These are phyloP conservation scores for Termitomyces sp. DNA, from an alignment of 768 basidiomycete species.

Conservation along the genomic window DNA sequence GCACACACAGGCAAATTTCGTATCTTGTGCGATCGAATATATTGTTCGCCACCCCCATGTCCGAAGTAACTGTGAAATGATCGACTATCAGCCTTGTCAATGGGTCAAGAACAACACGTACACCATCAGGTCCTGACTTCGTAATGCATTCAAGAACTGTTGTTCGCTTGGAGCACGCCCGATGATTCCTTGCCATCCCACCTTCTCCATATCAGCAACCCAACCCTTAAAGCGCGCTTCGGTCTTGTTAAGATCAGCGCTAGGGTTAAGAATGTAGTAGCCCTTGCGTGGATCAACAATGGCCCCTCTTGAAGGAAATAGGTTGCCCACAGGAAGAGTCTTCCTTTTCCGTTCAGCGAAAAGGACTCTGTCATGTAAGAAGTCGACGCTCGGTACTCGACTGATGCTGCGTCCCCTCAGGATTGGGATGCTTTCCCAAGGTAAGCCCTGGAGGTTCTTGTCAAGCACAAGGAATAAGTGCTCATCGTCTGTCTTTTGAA, in stretches of 20 bases:
- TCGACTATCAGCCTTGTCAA: not conserved
- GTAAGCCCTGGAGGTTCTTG: conserved; percentile 58
- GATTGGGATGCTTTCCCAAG: conserved; percentile 94
- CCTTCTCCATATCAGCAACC: conserved; percentile 65
- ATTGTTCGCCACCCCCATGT: conserved; percentile 95
- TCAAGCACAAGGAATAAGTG: conserved; percentile 36
- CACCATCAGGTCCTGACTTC: conserved; percentile 84
- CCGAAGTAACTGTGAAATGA: conserved; percentile 79
- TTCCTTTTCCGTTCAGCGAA: conserved; percentile 48
- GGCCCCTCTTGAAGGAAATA: conserved; percentile 40
- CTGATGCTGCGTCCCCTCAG: conserved; percentile 84
- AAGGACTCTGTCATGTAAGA: conserved; percentile 79
- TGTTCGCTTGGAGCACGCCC: conserved; percentile 81
- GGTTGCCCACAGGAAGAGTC: conserved; percentile 18
- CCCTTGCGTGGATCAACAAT: conserved; percentile 65
- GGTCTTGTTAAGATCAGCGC: conserved; percentile 83
- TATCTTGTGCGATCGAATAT: conserved; percentile 84
- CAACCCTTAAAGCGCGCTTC: conserved; percentile 81
- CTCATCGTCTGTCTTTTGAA: conserved; percentile 43
- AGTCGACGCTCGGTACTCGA: conserved; percentile 88
- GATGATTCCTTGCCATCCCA: conserved; percentile 83
- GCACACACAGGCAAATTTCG: conserved; percentile 83
- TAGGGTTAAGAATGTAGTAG: conserved; percentile 89
- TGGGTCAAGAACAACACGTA: conserved; percentile 41
- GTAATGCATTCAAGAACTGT: conserved; percentile 73